phyloP scores from a whole-genome alignment of 2,329 filamentous ascomycete genomes.

The Fusarium sp. region DNA sequence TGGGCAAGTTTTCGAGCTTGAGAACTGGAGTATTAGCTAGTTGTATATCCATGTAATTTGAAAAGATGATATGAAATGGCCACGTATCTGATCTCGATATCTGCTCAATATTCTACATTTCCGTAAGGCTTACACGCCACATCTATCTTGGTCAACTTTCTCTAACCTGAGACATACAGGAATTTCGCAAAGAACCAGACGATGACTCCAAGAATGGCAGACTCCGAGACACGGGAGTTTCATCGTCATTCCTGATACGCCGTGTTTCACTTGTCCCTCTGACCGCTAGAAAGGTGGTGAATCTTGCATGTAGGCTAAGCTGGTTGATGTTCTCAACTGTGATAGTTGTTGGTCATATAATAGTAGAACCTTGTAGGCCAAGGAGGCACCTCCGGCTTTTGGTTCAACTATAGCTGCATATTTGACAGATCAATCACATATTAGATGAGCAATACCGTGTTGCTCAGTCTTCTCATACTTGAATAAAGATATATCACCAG shows the following conservation, averaged over 20 bases:
- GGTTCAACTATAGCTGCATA: too few species aligned
- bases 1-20: slow-evolving; percentile 5
- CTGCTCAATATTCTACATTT: not conserved
- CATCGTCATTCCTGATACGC: slow-evolving; percentile 27
- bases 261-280: slow-evolving; percentile 1
- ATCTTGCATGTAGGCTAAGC: not conserved
- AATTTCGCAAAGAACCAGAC: not conserved
- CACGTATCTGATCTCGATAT: not conserved
- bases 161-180: slow-evolving; percentile 17
- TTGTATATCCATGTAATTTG: slow-evolving; percentile 22
- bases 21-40: not conserved
- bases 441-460: too few species aligned
- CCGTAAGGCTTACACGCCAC: not conserved
- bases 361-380: too few species aligned
- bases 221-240: slow-evolving; percentile 34
- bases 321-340: not conserved
- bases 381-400: too few species aligned
- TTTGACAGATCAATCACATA: too few species aligned
- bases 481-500: not conserved
- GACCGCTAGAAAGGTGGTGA: slow-evolving; percentile 10
- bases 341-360: too few species aligned
- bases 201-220: not conserved
- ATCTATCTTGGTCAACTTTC: not conserved
- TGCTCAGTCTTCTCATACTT: not conserved
- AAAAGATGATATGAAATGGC: slow-evolving; percentile 2